Conservation (phyloP, 345 rosid genomes). For the Boechera divaricarpa region DNA sequence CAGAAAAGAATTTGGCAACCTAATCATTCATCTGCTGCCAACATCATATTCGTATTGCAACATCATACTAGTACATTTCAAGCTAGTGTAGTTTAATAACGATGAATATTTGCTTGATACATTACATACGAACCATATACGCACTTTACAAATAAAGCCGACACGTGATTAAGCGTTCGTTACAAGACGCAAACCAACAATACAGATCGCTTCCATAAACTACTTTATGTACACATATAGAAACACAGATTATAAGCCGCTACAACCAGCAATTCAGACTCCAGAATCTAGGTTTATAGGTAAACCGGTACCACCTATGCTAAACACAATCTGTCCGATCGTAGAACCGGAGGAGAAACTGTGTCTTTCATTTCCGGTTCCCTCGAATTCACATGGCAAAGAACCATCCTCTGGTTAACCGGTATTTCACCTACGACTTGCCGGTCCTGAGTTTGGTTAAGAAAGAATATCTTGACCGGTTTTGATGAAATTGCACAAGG, state of each 20-base stretch:
- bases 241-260: background rate
- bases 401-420: conserved; percentile 14
- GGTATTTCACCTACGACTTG: conserved; percentile 33
- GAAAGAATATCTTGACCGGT: conserved; percentile 13
- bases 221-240: conserved; percentile 11
- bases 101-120: conserved; percentile 24
- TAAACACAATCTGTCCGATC: conserved; percentile 3
- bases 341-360: conserved; percentile 1
- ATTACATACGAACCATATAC: conserved; percentile 4
- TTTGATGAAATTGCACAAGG: background rate
- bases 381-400: conserved; percentile 25
- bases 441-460: conserved; percentile 34
- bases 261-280: conserved; percentile 9
- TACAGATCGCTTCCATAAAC: conserved; percentile 1
- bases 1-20: no score
- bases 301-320: conserved; percentile 22
- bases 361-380: conserved; percentile 10
- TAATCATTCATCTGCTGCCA: background rate
- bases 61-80: background rate
- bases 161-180: conserved; percentile 25
- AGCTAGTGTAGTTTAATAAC: background rate
- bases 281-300: conserved; percentile 22
- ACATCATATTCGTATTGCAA: no score
- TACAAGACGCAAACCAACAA: conserved; percentile 35
- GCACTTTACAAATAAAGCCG: conserved; percentile 14